A percentile compares a stretch with the other conserved stretches of the same genome.
Conservation (phyloP, 176 grass and related monocot genomes). For the Triticum turgidum region DNA sequence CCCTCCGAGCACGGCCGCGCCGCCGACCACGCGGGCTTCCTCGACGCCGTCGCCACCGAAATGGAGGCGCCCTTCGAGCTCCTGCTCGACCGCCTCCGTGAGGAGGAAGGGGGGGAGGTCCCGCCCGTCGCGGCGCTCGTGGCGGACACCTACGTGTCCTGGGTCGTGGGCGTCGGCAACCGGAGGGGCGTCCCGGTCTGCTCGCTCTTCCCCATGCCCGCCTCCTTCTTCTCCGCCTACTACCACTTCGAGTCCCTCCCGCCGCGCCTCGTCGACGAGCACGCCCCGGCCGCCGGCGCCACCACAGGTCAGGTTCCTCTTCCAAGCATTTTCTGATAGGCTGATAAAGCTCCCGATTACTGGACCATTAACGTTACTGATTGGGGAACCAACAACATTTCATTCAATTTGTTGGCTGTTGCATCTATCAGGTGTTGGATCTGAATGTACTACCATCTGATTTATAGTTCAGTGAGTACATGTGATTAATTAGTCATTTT, state of each 20-base stretch:
- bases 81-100: constrained; percentile 45
- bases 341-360: too few relatives aligned
- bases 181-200: constrained; percentile 51
- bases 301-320: constrained; percentile 15
- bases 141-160: constrained; percentile 41
- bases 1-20: constrained; percentile 66
- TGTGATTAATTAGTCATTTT: too few relatives aligned
- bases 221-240: constrained; percentile 48
- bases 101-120: background rate
- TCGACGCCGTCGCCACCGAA: constrained; percentile 45
- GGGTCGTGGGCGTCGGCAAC: constrained; percentile 56
- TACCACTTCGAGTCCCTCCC: constrained; percentile 35
- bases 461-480: too few relatives aligned
- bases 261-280: background rate
- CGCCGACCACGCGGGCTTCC: constrained; percentile 50
- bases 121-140: constrained; percentile 42
- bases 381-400: background rate
- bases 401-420: background rate
- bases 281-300: constrained; percentile 5
- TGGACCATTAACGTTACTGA: background rate
- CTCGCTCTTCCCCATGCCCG: constrained; percentile 51
- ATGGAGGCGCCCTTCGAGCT: constrained; percentile 60
- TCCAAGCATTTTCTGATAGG: background rate
- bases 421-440: background rate
- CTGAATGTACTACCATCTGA: too few relatives aligned